These are phyloP conservation scores for Phaeosphaeriaceae sp. DNA, from an alignment of 2,329 filamentous ascomycete species.

Conservation along the genomic window DNA sequence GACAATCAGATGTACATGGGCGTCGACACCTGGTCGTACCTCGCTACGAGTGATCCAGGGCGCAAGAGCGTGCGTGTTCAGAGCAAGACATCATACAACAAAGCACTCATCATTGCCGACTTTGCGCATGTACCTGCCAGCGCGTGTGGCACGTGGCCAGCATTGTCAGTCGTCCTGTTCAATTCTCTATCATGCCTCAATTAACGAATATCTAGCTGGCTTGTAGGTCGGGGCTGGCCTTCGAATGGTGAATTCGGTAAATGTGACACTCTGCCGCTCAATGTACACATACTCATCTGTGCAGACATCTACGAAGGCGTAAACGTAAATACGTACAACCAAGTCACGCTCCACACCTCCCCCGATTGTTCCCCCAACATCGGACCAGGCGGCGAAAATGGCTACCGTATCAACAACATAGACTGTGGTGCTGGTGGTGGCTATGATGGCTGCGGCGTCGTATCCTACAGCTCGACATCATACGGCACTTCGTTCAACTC, in stretches of 20 bases:
- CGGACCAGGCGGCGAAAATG: conserved; percentile 42
- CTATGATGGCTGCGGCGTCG: conserved; percentile 43
- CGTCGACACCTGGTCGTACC: conserved; percentile 39
- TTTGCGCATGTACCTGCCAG: conserved; percentile 49
- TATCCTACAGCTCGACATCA: conserved; percentile 33
- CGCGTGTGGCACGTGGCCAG: conserved; percentile 49
- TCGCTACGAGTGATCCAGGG: conserved; percentile 43
- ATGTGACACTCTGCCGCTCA: background rate
- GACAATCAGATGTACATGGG: conserved; percentile 49
- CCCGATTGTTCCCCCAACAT: conserved; percentile 42
- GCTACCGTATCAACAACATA: conserved; percentile 32
- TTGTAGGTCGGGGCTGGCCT: conserved; percentile 50
- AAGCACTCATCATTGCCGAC: conserved; percentile 49
- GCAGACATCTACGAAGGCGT: conserved; percentile 42
- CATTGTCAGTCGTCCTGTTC: conserved; percentile 30
- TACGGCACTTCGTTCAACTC: conserved; percentile 51
- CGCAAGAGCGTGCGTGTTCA: conserved; percentile 47
- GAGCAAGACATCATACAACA: conserved; percentile 46
- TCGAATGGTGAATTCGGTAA: conserved; percentile 46
- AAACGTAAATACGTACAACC: conserved; percentile 45
- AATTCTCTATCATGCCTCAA: background rate
- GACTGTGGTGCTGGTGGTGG: conserved; percentile 48
- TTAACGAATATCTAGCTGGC: conserved; percentile 39
- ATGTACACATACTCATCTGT: background rate
- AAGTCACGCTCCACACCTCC: conserved; percentile 48